Evolutionary conservation across 331 rosid genomes (phyloP).

Genomic region (Stylosanthes scabra): DNA sequence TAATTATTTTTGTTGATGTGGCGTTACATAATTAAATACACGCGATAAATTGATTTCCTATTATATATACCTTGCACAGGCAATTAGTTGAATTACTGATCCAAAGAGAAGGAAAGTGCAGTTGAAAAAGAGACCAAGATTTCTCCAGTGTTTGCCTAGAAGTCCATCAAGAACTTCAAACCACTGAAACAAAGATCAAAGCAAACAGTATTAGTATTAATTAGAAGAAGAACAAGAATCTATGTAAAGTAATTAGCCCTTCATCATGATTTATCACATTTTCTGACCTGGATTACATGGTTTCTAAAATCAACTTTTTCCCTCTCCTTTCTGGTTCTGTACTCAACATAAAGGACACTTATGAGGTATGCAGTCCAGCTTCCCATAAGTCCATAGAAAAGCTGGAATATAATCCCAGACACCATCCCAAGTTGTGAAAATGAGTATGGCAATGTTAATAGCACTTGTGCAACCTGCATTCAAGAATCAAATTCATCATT

Average conservation of each 20-base stretch:
- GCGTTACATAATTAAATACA: no score
- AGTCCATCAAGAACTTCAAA: conserved; percentile 99
- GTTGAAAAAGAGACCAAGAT: conserved; percentile 88
- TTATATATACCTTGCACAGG: conserved; percentile 83
- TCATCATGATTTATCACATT: no score
- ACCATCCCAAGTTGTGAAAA: conserved; percentile 97
- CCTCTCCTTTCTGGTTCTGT: conserved; percentile 96
- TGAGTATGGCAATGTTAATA: conserved; percentile 93
- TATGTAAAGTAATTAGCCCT: no score
- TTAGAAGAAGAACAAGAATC: no score
- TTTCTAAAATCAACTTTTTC: conserved; percentile 95
- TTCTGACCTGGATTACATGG: conserved; percentile 87
- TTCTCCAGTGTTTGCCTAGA: conserved; percentile 94
- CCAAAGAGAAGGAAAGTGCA: conserved; percentile 98
- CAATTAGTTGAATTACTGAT: conserved; percentile 96
- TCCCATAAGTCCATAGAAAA: conserved; percentile 94
- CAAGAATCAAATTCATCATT: background rate
- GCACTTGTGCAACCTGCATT: conserved; percentile 97
- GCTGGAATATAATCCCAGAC: conserved; percentile 93
- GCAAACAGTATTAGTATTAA: conserved; percentile 3
- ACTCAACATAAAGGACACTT: conserved; percentile 90
- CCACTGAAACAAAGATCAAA: conserved; percentile 68
- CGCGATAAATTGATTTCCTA: no score
- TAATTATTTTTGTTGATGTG: no score
- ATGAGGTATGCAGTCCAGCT: conserved; percentile 99